Evolutionary conservation across 2,329 filamentous ascomycete genomes (phyloP), one percentile per base, ranked within the genome.

Genomic region (Hypomyces perniciosus): DNA sequence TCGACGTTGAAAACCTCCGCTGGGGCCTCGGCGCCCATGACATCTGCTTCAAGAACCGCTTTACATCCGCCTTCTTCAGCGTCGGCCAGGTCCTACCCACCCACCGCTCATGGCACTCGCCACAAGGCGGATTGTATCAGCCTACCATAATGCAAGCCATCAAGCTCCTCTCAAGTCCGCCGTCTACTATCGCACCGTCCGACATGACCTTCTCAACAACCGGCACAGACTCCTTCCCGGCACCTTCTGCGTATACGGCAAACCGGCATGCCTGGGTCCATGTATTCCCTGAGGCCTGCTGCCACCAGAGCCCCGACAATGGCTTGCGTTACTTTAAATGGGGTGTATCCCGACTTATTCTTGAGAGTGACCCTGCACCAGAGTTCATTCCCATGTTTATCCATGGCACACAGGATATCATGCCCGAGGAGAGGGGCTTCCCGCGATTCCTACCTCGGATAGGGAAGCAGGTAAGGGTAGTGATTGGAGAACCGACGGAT

Each of bases 301-400:
- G 96, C 42, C 91, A 97, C 68, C 93, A 99, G 71, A 84, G 90
- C 58, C 80, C 86, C 1, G 74, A 83, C 39, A 83, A 84, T 60
- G 82, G 85, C 6, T 85, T 97, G 76, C 86, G 93, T 30, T 99
- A 99, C 72, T 97, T 97, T 80, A 96, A 96, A 73, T 99, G 93
- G 93, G 93, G 93, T 1, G 78, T 97, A 2, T 90, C 92, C 6
- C 83, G 93, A 2, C 77, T 97, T 52, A 93, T 99, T 52, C 81
- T 99, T 43, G 93, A 99, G 68, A 82, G 86, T 43, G 87, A 92
- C 44, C 89, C 90, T 3, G 84, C 88, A 55, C 93, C 93, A 0
- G 88, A 95, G 59, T 80, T 99, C 20, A 80, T 99, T 34, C 90
- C 93, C 40, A 92, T 99, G 71, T 99, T 95, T 76, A 85, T 97